Base-by-base conservation (phyloP, 2,329 filamentous ascomycete species). In the Penicillium janthinellum region DNA sequence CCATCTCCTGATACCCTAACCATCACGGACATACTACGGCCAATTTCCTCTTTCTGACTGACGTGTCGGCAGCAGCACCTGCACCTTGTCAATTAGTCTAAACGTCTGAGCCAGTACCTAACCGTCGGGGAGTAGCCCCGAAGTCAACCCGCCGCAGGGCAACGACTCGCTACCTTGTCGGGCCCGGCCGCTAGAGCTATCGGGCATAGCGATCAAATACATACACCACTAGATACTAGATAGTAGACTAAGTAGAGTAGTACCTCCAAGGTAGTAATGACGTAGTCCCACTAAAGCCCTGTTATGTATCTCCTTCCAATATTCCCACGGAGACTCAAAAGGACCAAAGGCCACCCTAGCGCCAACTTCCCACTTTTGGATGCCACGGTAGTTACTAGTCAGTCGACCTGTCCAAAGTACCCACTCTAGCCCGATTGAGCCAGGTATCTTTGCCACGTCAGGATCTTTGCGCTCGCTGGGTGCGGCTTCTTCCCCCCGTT, bases 361-460 rank as follows among this genome's bases (percentile, higher is more conserved):
- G 28, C 14, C 10, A 14, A 25, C 7, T 22, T 22, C 22, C 31
- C 31, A 10, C 7, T 10, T 1, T 31, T 17, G 17, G 17, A 31
- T 31, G 31, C 31, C 31, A 31, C 31, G 7, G 31, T 31, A 31
- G 22, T 22, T 22, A 22, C 22, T 22, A 22, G 31, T 31, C 8
- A 8, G n/a, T 37, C n/a, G 48, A 50, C 31, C 11, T 52, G 49
- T 38, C 35, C 49, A 52, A 52, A 52, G 37, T 52, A 52, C 35
- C 49, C 35, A 5, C 11, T 31, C 22, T 49, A 49, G 31, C 47
- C 47, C 10, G n/a, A 35, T 49, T 4, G 0, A 35, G 47, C 28
- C 10, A 35, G 49, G 49, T 52, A 52, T 52, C n/a, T 52, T 52
- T 39, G 49, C 34, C 49, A 22, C 35, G 31, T 52, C 49, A 35